These are phyloP conservation scores for Botrytis squamosa DNA, from an alignment of 2,329 filamentous ascomycete genomes.

Conservation along the genomic window DNA sequence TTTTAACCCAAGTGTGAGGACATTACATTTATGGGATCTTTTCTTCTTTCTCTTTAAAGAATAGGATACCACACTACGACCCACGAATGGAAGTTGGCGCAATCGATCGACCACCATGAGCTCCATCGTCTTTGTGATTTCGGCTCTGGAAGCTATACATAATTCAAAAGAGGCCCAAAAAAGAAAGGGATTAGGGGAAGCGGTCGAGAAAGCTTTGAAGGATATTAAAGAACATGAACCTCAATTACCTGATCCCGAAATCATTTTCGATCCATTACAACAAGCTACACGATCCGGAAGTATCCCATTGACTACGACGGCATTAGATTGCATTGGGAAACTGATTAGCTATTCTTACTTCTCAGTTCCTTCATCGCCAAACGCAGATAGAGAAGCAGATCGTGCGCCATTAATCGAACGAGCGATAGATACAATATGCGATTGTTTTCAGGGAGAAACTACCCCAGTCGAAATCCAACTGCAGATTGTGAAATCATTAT, in stretches of 20 bases:
- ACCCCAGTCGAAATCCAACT: constrained; percentile 90
- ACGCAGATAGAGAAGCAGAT: constrained; percentile 41
- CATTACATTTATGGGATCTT: background rate
- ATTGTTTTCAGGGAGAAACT: constrained; percentile 96
- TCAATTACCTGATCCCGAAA: constrained; percentile 80
- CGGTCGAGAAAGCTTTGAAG: constrained; percentile 75
- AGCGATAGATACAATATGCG: constrained; percentile 98
- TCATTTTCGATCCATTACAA: constrained; percentile 87
- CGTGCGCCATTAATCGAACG: constrained; percentile 84
- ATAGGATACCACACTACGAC: background rate
- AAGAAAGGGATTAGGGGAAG: constrained; percentile 79
- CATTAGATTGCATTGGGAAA: constrained; percentile 97
- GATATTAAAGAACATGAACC: constrained; percentile 85
- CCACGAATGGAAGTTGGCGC: constrained; percentile 35
- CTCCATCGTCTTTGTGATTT: constrained; percentile 94
- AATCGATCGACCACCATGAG: constrained; percentile 62
- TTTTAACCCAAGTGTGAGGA: background rate
- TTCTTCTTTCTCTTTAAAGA: background rate
- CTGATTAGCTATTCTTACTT: constrained; percentile 99
- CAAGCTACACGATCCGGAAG: constrained; percentile 85
- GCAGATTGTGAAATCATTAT: constrained; percentile 94
- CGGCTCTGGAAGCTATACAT: constrained; percentile 87
- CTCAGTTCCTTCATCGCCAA: constrained; percentile 61
- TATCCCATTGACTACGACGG: constrained; percentile 80
- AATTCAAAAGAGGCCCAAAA: constrained; percentile 87